Percentiles rank a stretch among this genome's conserved stretches.
phyloP scores from a whole-genome alignment of 2,329 filamentous ascomycete genomes.

The Penicillium sp. region DNA sequence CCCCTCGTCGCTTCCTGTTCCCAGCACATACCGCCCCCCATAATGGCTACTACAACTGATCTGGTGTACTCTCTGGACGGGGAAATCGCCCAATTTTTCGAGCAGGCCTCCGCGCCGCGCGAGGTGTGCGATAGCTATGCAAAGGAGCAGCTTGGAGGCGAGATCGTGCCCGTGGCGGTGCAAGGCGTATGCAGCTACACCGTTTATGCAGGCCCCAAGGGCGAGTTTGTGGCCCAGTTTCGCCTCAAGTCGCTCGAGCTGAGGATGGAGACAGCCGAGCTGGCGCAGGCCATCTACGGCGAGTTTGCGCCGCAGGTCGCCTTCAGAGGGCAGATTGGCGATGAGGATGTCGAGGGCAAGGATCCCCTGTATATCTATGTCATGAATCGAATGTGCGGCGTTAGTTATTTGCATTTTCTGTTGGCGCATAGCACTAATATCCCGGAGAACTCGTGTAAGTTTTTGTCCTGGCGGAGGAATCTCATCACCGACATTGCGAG shows the following conservation, averaged over 20 bases:
- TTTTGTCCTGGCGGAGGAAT: conserved; percentile 31
- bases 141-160: conserved; percentile 27
- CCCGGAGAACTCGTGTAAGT: conserved; percentile 33
- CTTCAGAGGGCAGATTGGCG: conserved; percentile 28
- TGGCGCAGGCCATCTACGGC: conserved; percentile 32
- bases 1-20: neutral
- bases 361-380: conserved; percentile 37
- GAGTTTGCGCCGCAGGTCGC: conserved; percentile 24
- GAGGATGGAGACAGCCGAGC: conserved; percentile 26
- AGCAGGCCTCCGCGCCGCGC: conserved; percentile 18
- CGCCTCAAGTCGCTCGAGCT: conserved; percentile 34
- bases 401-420: conserved; percentile 36
- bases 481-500: conserved; percentile 33
- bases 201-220: conserved; percentile 33
- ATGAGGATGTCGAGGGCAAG: conserved; percentile 20
- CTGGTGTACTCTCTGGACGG: conserved; percentile 16
- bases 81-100: conserved; percentile 20
- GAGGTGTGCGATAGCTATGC: conserved; percentile 22
- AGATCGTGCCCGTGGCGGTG: conserved; percentile 29
- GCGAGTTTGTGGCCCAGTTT: conserved; percentile 37
- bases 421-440: conserved; percentile 26
- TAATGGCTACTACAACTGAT: conserved; percentile 5
- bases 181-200: conserved; percentile 41
- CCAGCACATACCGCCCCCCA: neutral
- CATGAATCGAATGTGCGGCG: conserved; percentile 26